Evolutionary conservation across 306 rosid species (phyloP).

Genomic region (Pterocarpus macrocarpus): DNA sequence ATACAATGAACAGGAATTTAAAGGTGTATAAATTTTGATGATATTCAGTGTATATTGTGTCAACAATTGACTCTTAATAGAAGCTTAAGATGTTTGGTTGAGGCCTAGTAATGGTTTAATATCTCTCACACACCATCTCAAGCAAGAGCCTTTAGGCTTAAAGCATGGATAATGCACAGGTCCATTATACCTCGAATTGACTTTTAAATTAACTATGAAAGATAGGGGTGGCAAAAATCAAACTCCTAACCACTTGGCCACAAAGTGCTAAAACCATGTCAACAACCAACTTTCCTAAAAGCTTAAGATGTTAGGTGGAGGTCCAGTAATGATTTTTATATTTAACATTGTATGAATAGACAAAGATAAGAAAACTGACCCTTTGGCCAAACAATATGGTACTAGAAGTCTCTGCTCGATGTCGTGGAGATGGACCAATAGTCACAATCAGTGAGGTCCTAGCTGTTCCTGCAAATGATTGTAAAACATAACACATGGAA

Average conservation of each 20-base stretch:
- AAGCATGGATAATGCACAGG: not conserved
- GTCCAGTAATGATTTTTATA: not conserved
- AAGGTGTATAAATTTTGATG: not conserved
- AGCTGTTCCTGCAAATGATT: constrained; percentile 78
- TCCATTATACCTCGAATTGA: not conserved
- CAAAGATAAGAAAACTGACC: constrained; percentile 64
- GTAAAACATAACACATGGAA: constrained; percentile 9
- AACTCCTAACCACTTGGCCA: not conserved
- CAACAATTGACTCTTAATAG: not conserved
- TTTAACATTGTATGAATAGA: constrained; percentile 11
- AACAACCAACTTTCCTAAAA: not conserved
- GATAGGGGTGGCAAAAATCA: not conserved
- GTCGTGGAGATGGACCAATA: constrained; percentile 98
- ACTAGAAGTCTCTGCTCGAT: constrained; percentile 98
- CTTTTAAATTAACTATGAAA: not conserved
- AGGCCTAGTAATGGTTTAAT: not conserved
- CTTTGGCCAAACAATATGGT: constrained; percentile 95
- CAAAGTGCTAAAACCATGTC: not conserved
- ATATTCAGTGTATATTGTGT: constrained; percentile 1
- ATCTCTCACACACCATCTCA: not conserved
- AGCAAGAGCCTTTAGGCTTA: not conserved
- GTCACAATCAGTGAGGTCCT: constrained; percentile 97
- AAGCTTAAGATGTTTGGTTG: not conserved
- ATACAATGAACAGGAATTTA: not conserved
- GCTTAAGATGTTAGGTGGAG: not conserved